Evolutionary conservation across 805 yeast species (phyloP), one percentile per base, ranked within the genome.

Genomic region (Barnettozyma vustinii): DNA sequence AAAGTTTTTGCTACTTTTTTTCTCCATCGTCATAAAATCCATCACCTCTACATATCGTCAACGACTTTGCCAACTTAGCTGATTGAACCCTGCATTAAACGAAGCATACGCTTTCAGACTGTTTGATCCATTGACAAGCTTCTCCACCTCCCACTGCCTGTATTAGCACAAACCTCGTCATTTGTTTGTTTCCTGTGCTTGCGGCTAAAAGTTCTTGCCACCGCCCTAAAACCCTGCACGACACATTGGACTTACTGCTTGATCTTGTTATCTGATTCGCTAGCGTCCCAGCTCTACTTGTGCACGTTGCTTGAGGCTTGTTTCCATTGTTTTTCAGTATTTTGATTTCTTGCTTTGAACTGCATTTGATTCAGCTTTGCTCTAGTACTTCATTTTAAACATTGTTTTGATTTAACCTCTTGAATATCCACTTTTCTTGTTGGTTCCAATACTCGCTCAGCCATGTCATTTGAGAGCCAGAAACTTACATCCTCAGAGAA

Each of bases 381-480:
- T 30, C 33, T 2, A 15, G 33, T 30, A 13, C 16, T 13, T 30
- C 16, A 30, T 30, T 30, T 30, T 13, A 30, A 12, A 12, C 16
- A 15, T 18, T 18, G 15, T 9, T 18, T 16, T 36, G 15, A 36
- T 36, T 16, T 36, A 16, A 9, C 21, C 39, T n/a, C 15, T 36
- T 36, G 12, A 19, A 16, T 13, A 18, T n/a, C 21, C 9, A 18
- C 15, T 12, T 36, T 8, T 18, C 15, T 36, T 18, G n/a, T 16
- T 16, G 18, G 16, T 16, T 3, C 25, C n/a, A 15, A 25, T 10
- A 25, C 37, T 37, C 46, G 32, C 37, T 37, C 46, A 6, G 26
- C n/a, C 39, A 42, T 42, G 23, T 44, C 47, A 5, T 47, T 47
- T 27, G 50, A 47, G 36, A 47, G 39, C 18, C 46, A 47, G 20